phyloP scores from a whole-genome alignment of 495 filamentous ascomycete species.

The Apiosordaria backusii region DNA sequence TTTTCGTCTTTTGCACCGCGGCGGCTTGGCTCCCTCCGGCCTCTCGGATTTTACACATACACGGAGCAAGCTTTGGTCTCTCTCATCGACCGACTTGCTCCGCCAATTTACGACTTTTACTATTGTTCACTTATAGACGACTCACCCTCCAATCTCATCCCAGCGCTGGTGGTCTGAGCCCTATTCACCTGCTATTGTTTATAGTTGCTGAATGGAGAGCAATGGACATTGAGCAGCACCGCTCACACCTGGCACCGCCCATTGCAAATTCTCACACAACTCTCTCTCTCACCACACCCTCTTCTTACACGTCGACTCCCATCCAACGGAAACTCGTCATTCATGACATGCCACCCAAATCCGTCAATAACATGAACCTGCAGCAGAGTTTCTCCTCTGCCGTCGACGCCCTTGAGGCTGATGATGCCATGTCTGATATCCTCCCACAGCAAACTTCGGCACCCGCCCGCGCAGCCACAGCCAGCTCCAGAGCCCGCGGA shows the following conservation, averaged over 20 bases:
- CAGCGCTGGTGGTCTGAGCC: not conserved
- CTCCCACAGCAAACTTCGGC: constrained; percentile 28
- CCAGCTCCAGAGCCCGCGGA: constrained; percentile 21
- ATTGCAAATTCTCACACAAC: constrained; percentile 1
- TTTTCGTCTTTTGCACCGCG: not conserved
- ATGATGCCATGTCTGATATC: constrained; percentile 27
- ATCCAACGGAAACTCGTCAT: not conserved
- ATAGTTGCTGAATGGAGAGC: constrained; percentile 2
- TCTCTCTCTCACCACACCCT: not conserved
- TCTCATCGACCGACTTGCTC: not conserved
- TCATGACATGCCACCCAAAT: not conserved
- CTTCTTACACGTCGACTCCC: not conserved
- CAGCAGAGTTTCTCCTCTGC: constrained; percentile 15
- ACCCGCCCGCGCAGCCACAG: constrained; percentile 3
- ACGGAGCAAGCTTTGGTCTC: constrained; percentile 1
- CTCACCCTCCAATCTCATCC: not conserved
- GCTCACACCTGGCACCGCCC: not conserved
- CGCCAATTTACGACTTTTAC: not conserved
- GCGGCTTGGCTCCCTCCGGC: not conserved
- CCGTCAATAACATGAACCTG: constrained; percentile 4
- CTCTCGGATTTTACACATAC: constrained; percentile 2
- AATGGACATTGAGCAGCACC: constrained; percentile 5
- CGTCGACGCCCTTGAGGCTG: constrained; percentile 15
- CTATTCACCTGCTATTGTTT: not conserved
- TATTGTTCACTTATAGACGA: not conserved